A percentile compares a stretch with the other conserved stretches of the same genome.
Conservation (phyloP, 768 basidiomycete species). For the Serendipita sp. region DNA sequence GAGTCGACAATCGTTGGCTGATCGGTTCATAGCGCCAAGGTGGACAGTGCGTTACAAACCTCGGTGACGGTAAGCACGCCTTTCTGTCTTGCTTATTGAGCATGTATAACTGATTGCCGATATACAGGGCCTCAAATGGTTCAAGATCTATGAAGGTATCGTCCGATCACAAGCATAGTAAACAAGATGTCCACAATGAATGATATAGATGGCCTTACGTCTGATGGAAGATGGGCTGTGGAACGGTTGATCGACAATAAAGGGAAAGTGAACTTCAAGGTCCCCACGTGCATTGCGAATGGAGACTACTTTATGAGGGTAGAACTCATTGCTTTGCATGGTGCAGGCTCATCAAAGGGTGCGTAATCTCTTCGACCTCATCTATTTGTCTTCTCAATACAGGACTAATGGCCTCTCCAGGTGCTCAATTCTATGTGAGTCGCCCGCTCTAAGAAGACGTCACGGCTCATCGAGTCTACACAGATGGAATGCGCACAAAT, state of each 20-base stretch:
- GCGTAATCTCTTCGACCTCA: not conserved
- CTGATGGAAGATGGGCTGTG: conserved; percentile 27
- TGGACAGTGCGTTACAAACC: conserved; percentile 30
- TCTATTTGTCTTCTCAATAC: not conserved
- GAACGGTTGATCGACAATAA: conserved; percentile 32
- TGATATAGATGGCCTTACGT: conserved; percentile 4
- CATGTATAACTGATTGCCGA: too few species aligned
- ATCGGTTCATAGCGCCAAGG: conserved; percentile 24
- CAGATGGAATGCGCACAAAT: conserved; percentile 20
- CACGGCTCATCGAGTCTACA: not conserved
- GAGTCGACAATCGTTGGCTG: not conserved
- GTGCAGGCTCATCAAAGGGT: not conserved
- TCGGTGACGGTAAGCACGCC: conserved; percentile 20
- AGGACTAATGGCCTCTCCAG: conserved; percentile 23
- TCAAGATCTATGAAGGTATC: conserved; percentile 34
- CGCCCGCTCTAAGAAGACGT: not conserved
- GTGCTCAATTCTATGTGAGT: conserved; percentile 40
- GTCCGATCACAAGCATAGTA: too few species aligned
- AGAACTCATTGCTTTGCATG: not conserved
- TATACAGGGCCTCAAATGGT: conserved; percentile 31
- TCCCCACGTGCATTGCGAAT: conserved; percentile 31
- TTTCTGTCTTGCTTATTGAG: too few species aligned
- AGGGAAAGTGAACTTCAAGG: conserved; percentile 33
- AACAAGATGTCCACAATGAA: too few species aligned
- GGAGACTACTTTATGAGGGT: conserved; percentile 15